Base-by-base conservation (phyloP, 208 protist species). In the Balamuthia mandrillaris region DNA sequence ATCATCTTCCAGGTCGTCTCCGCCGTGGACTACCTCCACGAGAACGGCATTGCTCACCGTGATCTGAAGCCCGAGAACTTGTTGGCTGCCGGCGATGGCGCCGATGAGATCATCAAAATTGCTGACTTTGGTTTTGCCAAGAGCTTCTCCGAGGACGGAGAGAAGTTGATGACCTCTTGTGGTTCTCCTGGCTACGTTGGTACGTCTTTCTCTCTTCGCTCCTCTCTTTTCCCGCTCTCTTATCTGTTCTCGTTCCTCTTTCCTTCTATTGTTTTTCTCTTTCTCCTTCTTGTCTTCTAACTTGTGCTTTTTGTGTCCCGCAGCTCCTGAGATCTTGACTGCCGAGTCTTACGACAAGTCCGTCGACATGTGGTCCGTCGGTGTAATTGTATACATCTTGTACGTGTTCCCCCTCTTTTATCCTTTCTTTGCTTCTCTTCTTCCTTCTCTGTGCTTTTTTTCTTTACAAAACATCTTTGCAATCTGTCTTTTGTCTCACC, bases 141-240 rank as follows among this genome's bases (percentile, higher is more conserved):
- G 60, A 68, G 60, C 29, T 68, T 68, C 29, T 14, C 12, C 65
- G 65, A 75, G n/a, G 65, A 42, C n/a, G 24, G 65, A 16, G 65
- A 75, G 65, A 75, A 75, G 60, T 37, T 93, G 61, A 84, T 85
- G 58, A 93, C 91, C 7, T 68, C 77, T n/a, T 91, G 87, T 83
- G 91, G 91, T 29, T 93, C 91, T 18, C 90, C 89, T 18, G 91
- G 88, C 56, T 93, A 93, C 66, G 90, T 90, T 12, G 83, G 84
- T 88, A 44, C 33, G 65, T 58, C 44, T 58, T n/a, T n/a, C n/a
- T n/a, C n/a, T n/a, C n/a, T 88, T 93, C 29, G 86, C 88, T 85
- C 24, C n/a, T n/a, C n/a, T n/a, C n/a, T n/a, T n/a, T n/a, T n/a
- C n/a, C n/a, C n/a, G n/a, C n/a, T n/a, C n/a, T n/a, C n/a, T n/a